Evolutionary conservation across 2,329 filamentous ascomycete species (phyloP), one percentile per base, ranked within the genome.

Genomic region (Fusarium compactum): DNA sequence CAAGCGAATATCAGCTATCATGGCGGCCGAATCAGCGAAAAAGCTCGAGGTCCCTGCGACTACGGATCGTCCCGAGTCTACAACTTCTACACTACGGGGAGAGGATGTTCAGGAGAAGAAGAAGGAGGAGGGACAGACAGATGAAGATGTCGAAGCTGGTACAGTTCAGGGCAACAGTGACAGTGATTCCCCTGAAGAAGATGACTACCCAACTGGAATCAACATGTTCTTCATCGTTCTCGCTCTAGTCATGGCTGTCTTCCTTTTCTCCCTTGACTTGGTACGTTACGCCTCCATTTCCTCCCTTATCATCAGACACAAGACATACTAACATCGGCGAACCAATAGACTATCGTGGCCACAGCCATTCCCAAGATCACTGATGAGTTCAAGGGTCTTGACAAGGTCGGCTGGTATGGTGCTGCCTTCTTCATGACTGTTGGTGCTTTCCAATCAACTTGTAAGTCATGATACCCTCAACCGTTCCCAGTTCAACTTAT

Each of bases 401-500:
- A 82, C 38, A 84, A 88, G 65, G 83, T 87, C 15, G 84, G 85
- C 24, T 90, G 88, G 88, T 90, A 90, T 69, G 87, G 86, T 4
- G 82, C 85, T 18, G 85, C 85, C 44, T 88, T 85, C 70, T 86
- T 87, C 76, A 79, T 86, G 70, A 84, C 83, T 3, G 74, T 84
- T 30, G 84, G 81, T 12, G 79, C 78, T 61, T 80, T 83, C 71
- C 83, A 85, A 72, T 81, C 82, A 45, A 79, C 80, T 18, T 85
- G 81, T 80, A 76, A 64, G 78, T 72, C 25, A 40, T 18, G 15
- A 58, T 16, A 3, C 14, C 8, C 18, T 75, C 45, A 52, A 16
- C n/a, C 55, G 22, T 38, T 22, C 15, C 10, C 15, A 4, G 6
- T 20, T 7, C 4, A 20, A 14, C 24, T n/a, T 30, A 11, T 54